Base-by-base conservation (phyloP, 345 rosid genomes). In the Bruguiera gymnorhiza region DNA sequence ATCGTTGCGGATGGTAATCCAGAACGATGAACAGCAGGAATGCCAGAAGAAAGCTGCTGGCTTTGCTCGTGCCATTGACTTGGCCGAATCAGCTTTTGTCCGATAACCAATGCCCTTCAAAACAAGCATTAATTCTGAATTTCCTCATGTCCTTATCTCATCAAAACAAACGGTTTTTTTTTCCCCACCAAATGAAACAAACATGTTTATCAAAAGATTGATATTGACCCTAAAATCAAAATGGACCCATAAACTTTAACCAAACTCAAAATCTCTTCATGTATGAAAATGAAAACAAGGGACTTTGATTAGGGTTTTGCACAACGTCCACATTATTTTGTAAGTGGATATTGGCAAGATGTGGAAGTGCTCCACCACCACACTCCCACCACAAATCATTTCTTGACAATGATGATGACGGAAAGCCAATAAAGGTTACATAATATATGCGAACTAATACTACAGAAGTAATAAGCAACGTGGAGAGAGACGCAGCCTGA, bases 41-140 rank as follows among this genome's bases (percentile, higher is more conserved):
- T 89, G 96, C 68, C 87, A 91, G 70, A 85, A 79, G 82, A 89
- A 94, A 83, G 96, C 87, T 0, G 93, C 96, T 2, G 93, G 79
- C 10, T 89, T 91, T 34, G 90, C 98, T 30, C 87, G 92, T 18
- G 95, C 97, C 73, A 88, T 94, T 1, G 97, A 94, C 82, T 78
- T 89, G 73, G 97, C 97, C 0, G 98, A 91, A 71, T 84, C 89
- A 0, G 80, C 97, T 0, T 94, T 94, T 57, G 79, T 90, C 9
- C 23, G 80, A 13, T 19, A 67, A 75, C 52, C 15, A 39, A 43
- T 43, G 50, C 15, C 19, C 50, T 15, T 43, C 19, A 43, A 13
- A 27, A 27, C 29, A 27, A 27, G 29, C 29, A 27, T 27, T 27
- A 27, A 27, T 27, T 27, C 29, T 27, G 29, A 27, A 27, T 27